Evolutionary conservation across 2,329 filamentous ascomycete species (phyloP), one percentile per base, ranked within the genome.

Genomic region (Fusarium sp.): DNA sequence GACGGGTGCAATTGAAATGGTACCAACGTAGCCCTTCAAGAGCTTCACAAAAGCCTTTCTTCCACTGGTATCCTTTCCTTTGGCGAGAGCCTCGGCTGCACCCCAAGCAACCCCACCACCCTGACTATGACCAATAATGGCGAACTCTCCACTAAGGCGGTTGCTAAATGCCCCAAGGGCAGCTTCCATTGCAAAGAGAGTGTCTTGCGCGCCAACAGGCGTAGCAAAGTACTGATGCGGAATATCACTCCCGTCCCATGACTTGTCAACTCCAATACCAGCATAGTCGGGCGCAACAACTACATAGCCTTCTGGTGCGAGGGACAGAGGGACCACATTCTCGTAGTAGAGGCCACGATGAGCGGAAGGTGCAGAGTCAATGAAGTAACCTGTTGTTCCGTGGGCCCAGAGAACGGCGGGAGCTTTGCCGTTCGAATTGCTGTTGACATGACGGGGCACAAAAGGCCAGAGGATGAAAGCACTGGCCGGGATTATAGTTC

Each of bases 241-340:
- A 55, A 86, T 83, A 3, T 62, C 33, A 18, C 73, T 79, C 16
- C 82, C 82, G 56, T 81, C 76, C 72, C 81, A 79, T 4, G 75
- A 75, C n/a, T 67, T 74, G 12, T 68, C 68, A 5, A 86, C 70
- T 6, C 85, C 85, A 8, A 86, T 79, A 0, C 84, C 84, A 2
- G 83, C 81, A 75, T 83, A 86, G 65, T 86, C 85, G 5, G 83
- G 78, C 3, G 81, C 85, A n/a, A 86, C 79, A 22, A 86, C 83
- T 8, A 81, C 82, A 65, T 83, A 85, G 2, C 85, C 85, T 7
- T 79, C 79, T 38, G 82, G 73, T 0, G 81, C 83, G 5, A 86
- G 75, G 5, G 79, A 55, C 47, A 81, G 83, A 0, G 83, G 83
- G 0, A 77, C 79, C 2, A 77, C 61, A 54, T 82, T 77, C n/a